Evolutionary conservation across 2,329 filamentous ascomycete genomes (phyloP).

Genomic region (Paecilomyces dactylethromorphus): DNA sequence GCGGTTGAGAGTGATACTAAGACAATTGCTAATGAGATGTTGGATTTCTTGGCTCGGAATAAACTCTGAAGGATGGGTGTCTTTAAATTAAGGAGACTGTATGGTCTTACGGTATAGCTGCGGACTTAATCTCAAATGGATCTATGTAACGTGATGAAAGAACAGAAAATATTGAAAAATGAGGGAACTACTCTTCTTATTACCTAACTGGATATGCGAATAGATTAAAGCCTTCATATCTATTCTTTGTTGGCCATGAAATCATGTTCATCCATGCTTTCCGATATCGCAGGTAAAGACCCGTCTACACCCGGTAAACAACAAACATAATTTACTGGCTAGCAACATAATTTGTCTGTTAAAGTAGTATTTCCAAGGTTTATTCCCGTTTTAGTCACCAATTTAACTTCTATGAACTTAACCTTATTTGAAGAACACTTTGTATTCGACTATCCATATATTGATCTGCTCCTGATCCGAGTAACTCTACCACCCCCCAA

Average conservation of each 20-base stretch:
- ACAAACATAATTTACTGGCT: no score
- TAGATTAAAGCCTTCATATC: no score
- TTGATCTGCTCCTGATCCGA: neutral
- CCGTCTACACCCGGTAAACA: no score
- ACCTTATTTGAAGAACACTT: neutral
- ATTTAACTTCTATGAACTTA: neutral
- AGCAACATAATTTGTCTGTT: neutral
- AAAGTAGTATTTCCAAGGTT: neutral
- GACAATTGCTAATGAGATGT: slow-evolving; percentile 29
- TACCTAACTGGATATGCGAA: no score
- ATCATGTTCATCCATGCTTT: no score
- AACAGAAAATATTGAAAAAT: no score
- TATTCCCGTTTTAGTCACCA: neutral
- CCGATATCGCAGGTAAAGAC: no score
- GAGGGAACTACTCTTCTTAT: no score
- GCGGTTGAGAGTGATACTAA: slow-evolving; percentile 37
- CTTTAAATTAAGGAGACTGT: neutral
- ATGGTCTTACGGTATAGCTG: neutral
- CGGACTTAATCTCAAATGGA: neutral
- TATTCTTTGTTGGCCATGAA: no score
- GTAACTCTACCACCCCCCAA: neutral
- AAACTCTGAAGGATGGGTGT: neutral
- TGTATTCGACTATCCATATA: neutral
- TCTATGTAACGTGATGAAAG: no score
- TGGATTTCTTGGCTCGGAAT: slow-evolving; percentile 25